Base-by-base conservation (phyloP, 805 yeast genomes). In the Wickerhamiella slavikovae region DNA sequence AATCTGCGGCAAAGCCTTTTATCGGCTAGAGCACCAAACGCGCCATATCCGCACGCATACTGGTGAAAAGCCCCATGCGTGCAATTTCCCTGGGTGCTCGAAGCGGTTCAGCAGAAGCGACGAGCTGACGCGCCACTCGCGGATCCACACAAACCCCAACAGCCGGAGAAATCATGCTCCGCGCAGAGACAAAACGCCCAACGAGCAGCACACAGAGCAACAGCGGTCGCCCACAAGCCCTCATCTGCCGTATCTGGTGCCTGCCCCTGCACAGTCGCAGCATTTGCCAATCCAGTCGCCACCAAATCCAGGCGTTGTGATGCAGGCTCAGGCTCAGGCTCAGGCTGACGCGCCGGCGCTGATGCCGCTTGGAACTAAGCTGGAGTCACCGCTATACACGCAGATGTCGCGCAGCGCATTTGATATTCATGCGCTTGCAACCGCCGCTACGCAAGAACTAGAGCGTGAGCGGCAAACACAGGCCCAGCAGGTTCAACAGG, bases 31-130 rank as follows among this genome's bases (percentile, higher is more conserved):
- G 50, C 94, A 80, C 50, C 91, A 78, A 47, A 80, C 92, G 9
- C 64, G 94, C 40, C 94, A 80, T 49, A 74, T 82, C 40, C 60
- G 93, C 34, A 80, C 93, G 7, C 93, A 80, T 54, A 80, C 94
- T 1, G 93, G 93, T 29, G 92, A 79, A 51, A 79, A 77, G 48
- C 91, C 92, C 3, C 89, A 76, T 48, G 69, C 68, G 27, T 78
- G 93, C 50, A 62, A 70, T n/a, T 78, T 64, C 40, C 78, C 83
- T 2, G 78, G 78, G n/a, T 80, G 94, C 53, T 51, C 68, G 31
- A 79, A 82, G 51, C 61, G 75, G 37, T 80, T 80, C 46, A 65
- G 76, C 34, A 63, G 93, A 37, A 62, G 72, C 17, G 93, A 82
- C 52, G 93, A 80, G 54, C 61, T 80, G 33, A 80, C 93, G 10